Evolutionary conservation across 2,329 filamentous ascomycete species (phyloP).

Genomic region (Aspergillus novoparasiticus): DNA sequence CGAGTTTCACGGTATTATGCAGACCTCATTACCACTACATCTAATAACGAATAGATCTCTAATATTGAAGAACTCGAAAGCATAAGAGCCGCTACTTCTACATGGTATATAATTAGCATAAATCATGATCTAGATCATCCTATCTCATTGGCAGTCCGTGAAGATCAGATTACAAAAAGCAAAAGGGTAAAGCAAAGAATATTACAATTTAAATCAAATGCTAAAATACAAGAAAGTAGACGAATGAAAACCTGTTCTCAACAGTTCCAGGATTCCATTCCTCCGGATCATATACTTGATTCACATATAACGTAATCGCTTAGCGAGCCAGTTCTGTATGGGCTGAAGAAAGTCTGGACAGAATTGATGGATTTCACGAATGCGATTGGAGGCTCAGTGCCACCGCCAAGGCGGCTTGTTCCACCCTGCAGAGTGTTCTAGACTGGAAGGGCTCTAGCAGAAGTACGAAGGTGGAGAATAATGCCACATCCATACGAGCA

Average conservation of each 20-base stretch:
- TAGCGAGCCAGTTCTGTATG: background rate
- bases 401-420: background rate
- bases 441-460: background rate
- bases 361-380: background rate
- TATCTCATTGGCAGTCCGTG: background rate
- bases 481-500: background rate
- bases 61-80: background rate
- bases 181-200: background rate
- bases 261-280: background rate
- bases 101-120: background rate
- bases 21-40: too few relatives aligned
- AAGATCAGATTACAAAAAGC: background rate
- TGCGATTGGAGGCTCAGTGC: background rate
- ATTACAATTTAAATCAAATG: background rate
- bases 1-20: too few relatives aligned
- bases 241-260: background rate
- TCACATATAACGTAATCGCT: background rate
- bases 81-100: accelerated
- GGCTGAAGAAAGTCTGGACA: background rate
- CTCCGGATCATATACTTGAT: background rate
- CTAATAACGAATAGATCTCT: background rate
- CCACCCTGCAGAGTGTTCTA: background rate
- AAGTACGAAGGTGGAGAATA: background rate
- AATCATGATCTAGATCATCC: background rate
- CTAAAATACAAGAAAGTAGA: background rate